Conservation (phyloP, 768 basidiomycete genomes). For the Mycena galopus region DNA sequence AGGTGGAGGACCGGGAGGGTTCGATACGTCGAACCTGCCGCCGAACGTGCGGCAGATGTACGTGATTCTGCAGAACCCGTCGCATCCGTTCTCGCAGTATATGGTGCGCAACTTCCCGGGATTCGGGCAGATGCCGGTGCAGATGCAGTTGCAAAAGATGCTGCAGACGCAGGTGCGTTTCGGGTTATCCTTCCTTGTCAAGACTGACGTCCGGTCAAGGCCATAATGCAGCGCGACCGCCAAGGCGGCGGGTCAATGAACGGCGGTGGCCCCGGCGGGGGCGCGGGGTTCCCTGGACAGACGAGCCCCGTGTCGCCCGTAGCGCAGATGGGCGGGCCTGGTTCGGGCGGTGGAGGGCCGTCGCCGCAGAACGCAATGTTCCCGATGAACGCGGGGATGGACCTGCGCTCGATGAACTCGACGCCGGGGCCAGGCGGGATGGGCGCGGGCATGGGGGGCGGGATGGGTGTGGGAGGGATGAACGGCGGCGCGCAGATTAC, state of each 20-base stretch:
- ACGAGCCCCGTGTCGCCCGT: conserved; percentile 43
- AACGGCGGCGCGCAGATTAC: conserved; percentile 47
- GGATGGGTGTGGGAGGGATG: conserved; percentile 46
- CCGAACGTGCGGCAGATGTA: conserved; percentile 58
- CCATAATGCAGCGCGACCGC: conserved; percentile 40
- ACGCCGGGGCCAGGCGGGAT: conserved; percentile 38
- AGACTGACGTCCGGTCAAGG: conserved; percentile 17
- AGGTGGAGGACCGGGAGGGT: neutral
- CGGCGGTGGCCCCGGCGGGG: conserved; percentile 25
- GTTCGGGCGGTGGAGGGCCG: conserved; percentile 39
- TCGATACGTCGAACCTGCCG: conserved; percentile 36
- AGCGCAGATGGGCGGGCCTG: conserved; percentile 42
- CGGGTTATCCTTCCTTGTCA: neutral
- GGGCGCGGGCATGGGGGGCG: conserved; percentile 26
- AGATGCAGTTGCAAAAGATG: conserved; percentile 73
- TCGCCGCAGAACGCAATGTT: conserved; percentile 38
- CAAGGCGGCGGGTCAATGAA: conserved; percentile 32
- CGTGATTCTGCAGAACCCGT: conserved; percentile 65
- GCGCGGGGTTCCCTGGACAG: conserved; percentile 38
- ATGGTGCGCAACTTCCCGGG: conserved; percentile 64
- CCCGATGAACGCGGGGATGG: conserved; percentile 37
- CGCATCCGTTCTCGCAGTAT: conserved; percentile 70
- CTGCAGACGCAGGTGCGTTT: conserved; percentile 62
- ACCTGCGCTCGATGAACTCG: conserved; percentile 37
- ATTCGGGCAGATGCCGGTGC: conserved; percentile 64